Percentiles rank a stretch among this genome's conserved stretches.
phyloP scores from a whole-genome alignment of 495 filamentous ascomycete species.

The Hypomontagnella monticulosa region DNA sequence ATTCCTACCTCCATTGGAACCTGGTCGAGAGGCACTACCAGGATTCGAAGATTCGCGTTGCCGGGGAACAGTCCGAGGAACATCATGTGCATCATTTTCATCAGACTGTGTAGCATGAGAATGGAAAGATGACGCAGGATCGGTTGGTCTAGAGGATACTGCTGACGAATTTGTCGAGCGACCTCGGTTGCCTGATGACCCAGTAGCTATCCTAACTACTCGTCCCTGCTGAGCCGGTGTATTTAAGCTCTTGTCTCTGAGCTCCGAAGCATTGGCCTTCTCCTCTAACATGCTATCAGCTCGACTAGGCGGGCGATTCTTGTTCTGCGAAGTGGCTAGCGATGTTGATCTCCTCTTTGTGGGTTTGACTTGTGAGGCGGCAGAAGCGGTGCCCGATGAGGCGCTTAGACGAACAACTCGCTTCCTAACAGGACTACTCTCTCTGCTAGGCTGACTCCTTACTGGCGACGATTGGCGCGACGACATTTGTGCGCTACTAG shows the following conservation, averaged over 20 bases:
- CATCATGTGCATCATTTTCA: slow-evolving; percentile 53
- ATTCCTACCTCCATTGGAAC: slow-evolving; percentile 57
- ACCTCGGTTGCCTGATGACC: slow-evolving; percentile 53
- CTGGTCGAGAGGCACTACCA: slow-evolving; percentile 61
- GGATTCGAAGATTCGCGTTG: slow-evolving; percentile 44
- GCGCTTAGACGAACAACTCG: slow-evolving; percentile 69
- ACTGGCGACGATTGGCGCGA: slow-evolving; percentile 51
- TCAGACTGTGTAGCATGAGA: slow-evolving; percentile 37
- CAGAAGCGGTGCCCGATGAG: slow-evolving; percentile 45
- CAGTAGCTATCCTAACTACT: slow-evolving; percentile 67
- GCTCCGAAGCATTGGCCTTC: slow-evolving; percentile 37
- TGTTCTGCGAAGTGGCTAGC: slow-evolving; percentile 43
- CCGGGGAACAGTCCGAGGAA: slow-evolving; percentile 53
- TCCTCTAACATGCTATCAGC: slow-evolving; percentile 48
- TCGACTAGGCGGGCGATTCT: slow-evolving; percentile 48
- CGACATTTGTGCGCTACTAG: slow-evolving; percentile 50
- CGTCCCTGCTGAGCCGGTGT: slow-evolving; percentile 73
- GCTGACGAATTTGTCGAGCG: slow-evolving; percentile 54
- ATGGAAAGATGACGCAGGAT: slow-evolving; percentile 39
- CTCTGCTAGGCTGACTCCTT: slow-evolving; percentile 44
- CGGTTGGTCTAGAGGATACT: slow-evolving; percentile 48
- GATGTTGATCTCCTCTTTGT: slow-evolving; percentile 48
- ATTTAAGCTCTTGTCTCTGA: slow-evolving; percentile 63
- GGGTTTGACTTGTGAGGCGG: slow-evolving; percentile 42
- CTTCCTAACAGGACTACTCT: slow-evolving; percentile 56